Percentiles rank a stretch among this genome's conserved stretches.
Conservation (phyloP, 352 stramenopile species). For the Phytophthora vignae region DNA sequence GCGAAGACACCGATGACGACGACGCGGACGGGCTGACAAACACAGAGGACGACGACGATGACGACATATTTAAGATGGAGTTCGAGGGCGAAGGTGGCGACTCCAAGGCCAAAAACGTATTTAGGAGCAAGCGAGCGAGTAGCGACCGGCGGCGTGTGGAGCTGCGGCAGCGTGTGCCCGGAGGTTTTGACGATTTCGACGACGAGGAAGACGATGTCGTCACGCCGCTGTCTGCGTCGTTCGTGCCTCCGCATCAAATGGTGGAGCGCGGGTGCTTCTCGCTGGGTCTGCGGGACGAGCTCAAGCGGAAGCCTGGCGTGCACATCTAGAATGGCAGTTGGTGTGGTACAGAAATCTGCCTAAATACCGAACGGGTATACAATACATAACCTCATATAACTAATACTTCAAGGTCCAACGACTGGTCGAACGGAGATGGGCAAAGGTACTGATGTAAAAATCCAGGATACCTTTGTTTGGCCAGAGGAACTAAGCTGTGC, state of each 20-base stretch:
- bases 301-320: conserved; percentile 63
- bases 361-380: too few species aligned
- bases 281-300: conserved; percentile 68
- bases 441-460: too few species aligned
- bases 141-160: conserved; percentile 12
- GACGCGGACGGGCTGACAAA: conserved; percentile 40
- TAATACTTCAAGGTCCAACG: too few species aligned
- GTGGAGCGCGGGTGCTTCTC: conserved; percentile 78
- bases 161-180: conserved; percentile 19
- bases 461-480: too few species aligned
- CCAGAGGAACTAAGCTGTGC: too few species aligned
- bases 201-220: conserved; percentile 40
- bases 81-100: conserved; percentile 44
- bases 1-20: conserved; percentile 55
- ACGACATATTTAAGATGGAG: conserved; percentile 87
- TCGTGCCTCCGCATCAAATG: conserved; percentile 80
- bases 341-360: too few species aligned
- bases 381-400: too few species aligned
- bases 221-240: conserved; percentile 59
- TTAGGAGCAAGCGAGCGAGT: conserved; percentile 29
- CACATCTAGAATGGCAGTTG: conserved; percentile 20
- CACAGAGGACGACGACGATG: conserved; percentile 51
- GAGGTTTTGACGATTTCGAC: conserved; percentile 30
- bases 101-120: conserved; percentile 34
- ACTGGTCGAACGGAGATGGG: too few species aligned